phyloP scores from a whole-genome alignment of 2,329 filamentous ascomycete species.

The Penicillium psychrosexuale region DNA sequence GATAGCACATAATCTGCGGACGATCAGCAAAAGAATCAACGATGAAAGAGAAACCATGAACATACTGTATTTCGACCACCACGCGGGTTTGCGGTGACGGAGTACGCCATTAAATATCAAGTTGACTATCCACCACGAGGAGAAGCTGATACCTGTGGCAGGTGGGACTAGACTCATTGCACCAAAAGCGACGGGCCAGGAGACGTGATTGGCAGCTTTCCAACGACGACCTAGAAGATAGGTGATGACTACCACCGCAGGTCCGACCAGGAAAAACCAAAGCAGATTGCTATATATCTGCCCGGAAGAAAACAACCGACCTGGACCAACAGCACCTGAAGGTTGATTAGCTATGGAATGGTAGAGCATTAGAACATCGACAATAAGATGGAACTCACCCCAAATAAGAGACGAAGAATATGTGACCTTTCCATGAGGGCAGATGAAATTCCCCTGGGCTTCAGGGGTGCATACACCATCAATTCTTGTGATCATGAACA shows the following conservation, averaged over 20 bases:
- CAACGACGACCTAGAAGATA: constrained; percentile 58
- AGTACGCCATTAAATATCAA: constrained; percentile 48
- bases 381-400: constrained; percentile 44
- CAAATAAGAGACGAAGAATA: constrained; percentile 70
- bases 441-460: constrained; percentile 57
- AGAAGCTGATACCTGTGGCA: constrained; percentile 67
- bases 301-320: constrained; percentile 62
- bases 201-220: constrained; percentile 63
- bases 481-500: constrained; percentile 50
- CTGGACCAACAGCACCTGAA: constrained; percentile 60
- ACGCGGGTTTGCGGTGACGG: constrained; percentile 44
- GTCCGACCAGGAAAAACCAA: constrained; percentile 70
- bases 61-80: constrained; percentile 50
- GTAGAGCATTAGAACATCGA: not conserved
- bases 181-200: constrained; percentile 65
- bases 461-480: constrained; percentile 53
- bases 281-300: constrained; percentile 63
- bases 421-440: constrained; percentile 56
- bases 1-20: constrained; percentile 42
- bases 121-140: constrained; percentile 60
- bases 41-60: not conserved
- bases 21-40: constrained; percentile 8
- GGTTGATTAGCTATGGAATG: not conserved
- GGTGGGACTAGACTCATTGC: constrained; percentile 64
- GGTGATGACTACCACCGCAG: constrained; percentile 58